phyloP scores from a whole-genome alignment of 202 grass and related monocot genomes.

The Setaria viridis region DNA sequence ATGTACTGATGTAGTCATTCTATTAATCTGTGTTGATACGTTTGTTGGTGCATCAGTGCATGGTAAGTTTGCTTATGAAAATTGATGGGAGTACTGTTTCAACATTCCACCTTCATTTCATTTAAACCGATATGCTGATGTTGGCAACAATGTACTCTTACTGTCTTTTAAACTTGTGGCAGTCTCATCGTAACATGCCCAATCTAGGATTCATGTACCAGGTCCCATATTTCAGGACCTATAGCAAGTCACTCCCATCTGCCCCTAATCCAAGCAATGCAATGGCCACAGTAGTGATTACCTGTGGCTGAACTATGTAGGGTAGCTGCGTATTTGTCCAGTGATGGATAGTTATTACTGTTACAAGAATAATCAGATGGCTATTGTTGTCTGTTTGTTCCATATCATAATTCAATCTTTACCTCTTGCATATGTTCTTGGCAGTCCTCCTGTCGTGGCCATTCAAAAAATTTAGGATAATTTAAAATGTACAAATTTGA shows the following conservation, averaged over 20 bases:
- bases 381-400: conserved; percentile 9
- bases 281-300: neutral
- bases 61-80: conserved; percentile 5
- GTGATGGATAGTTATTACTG: conserved; percentile 2
- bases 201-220: conserved; percentile 12
- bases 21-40: neutral
- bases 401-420: conserved; percentile 9
- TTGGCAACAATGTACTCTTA: neutral
- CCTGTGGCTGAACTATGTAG: neutral
- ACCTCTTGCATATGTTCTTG: conserved; percentile 16
- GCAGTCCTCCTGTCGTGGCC: neutral
- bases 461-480: neutral
- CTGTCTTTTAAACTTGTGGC: conserved; percentile 4
- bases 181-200: neutral
- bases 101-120: conserved; percentile 25
- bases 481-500: conserved; percentile 17
- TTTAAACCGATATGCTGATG: conserved; percentile 27
- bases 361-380: conserved; percentile 19
- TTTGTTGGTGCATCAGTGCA: conserved; percentile 14
- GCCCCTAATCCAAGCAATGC: conserved; percentile 26
- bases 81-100: conserved; percentile 1
- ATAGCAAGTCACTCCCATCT: conserved; percentile 6
- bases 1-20: neutral
- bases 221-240: conserved; percentile 4
- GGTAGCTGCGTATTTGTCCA: neutral